A percentile compares a stretch with the other conserved stretches of the same genome.
Evolutionary conservation across 768 basidiomycete genomes (phyloP).

Genomic region (Clavaria fumosa): DNA sequence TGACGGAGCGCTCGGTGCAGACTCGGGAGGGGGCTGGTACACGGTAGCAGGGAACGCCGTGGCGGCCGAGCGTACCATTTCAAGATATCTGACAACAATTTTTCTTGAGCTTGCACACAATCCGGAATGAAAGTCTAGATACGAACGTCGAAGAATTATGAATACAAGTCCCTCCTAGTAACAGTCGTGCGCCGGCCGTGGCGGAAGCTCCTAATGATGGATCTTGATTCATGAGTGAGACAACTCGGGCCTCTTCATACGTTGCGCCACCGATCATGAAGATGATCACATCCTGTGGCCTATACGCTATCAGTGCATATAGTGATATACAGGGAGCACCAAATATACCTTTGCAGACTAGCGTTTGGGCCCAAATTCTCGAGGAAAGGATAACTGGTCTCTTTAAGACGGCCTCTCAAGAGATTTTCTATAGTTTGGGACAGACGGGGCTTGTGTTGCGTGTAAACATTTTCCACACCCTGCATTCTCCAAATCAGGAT

Average conservation of each 20-base stretch:
- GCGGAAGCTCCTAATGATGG: conserved; percentile 31
- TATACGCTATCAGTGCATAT: conserved; percentile 17
- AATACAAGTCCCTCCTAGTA: conserved; percentile 89
- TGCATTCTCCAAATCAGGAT: too few relatives aligned
- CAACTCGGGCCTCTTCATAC: conserved; percentile 82
- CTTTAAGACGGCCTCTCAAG: conserved; percentile 72
- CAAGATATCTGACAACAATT: conserved; percentile 51
- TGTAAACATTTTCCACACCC: conserved; percentile 99
- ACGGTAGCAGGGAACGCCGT: conserved; percentile 44
- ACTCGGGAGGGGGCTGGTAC: conserved; percentile 65
- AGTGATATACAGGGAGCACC: neutral
- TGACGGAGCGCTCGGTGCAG: conserved; percentile 56
- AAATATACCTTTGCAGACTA: conserved; percentile 47
- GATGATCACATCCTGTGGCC: conserved; percentile 90
- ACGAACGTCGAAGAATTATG: conserved; percentile 86
- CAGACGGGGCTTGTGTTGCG: conserved; percentile 89
- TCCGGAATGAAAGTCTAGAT: too few relatives aligned
- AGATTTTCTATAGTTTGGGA: conserved; percentile 84
- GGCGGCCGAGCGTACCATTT: conserved; percentile 72
- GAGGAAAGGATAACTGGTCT: conserved; percentile 82
- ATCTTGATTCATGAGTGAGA: conserved; percentile 81
- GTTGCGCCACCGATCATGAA: conserved; percentile 96
- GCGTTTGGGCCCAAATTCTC: conserved; percentile 51
- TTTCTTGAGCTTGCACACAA: too few relatives aligned
- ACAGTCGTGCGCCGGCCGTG: conserved; percentile 51